Percentiles rank a stretch among this genome's conserved stretches.
These are phyloP conservation scores for Ogataea philodendri DNA, from an alignment of 805 yeast species.

Conservation along the genomic window DNA sequence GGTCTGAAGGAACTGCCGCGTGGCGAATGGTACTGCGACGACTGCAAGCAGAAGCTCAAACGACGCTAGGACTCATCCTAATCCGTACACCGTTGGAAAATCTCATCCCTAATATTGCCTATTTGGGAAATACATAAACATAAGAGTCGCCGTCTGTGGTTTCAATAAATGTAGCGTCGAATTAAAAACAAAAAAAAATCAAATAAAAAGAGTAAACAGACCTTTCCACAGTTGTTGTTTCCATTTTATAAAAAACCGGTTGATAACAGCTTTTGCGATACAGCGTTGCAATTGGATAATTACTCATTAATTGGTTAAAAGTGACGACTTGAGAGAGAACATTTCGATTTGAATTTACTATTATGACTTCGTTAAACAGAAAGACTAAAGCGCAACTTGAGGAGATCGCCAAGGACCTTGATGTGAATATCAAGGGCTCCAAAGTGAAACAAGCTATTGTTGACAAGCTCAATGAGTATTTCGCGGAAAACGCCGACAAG, in stretches of 20 bases:
- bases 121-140: constrained; percentile 20
- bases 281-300: constrained; percentile 3
- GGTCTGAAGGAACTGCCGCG: constrained; percentile 84
- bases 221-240: background rate
- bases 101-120: background rate
- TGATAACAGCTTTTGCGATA: background rate
- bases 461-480: constrained; percentile 23
- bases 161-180: constrained; percentile 13
- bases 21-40: constrained; percentile 81
- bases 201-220: constrained; percentile 10
- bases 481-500: constrained; percentile 23
- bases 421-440: constrained; percentile 23
- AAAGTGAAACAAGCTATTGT: constrained; percentile 31
- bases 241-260: background rate
- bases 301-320: background rate
- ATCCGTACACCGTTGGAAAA: constrained; percentile 3
- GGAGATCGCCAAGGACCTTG: constrained; percentile 33
- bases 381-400: constrained; percentile 33
- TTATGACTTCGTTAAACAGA: constrained; percentile 26
- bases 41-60: constrained; percentile 41
- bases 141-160: constrained; percentile 17
- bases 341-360: background rate
- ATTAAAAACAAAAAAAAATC: constrained; percentile 7
- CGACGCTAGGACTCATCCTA: constrained; percentile 5
- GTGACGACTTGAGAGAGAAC: background rate